phyloP scores from a whole-genome alignment of 345 rosid genomes.

The Iberis pinnata region DNA sequence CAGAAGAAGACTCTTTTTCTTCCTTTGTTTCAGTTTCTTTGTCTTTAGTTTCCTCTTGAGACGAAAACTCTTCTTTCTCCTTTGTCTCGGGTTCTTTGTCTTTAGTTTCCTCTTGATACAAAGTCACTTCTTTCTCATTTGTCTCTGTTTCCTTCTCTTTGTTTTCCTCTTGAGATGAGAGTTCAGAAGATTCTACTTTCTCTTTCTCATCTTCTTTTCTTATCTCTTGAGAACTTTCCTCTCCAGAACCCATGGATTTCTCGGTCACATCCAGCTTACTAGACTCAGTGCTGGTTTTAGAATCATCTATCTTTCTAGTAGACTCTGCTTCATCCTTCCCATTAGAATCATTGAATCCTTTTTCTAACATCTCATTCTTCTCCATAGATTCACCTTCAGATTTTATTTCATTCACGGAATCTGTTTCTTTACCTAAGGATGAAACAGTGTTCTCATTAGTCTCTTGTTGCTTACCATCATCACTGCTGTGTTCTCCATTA shows the following conservation, averaged over 20 bases:
- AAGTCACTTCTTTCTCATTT: slow-evolving; percentile 27
- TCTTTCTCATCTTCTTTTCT: neutral
- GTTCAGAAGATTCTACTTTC: too few relatives aligned
- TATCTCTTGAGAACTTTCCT: neutral
- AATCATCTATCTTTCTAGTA: slow-evolving; percentile 6
- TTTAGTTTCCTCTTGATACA: neutral
- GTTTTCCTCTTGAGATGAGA: too few relatives aligned
- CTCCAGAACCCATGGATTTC: slow-evolving; percentile 12
- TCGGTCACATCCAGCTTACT: too few relatives aligned
- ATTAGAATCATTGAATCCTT: slow-evolving; percentile 30
- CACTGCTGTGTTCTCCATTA: too few relatives aligned
- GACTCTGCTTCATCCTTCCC: slow-evolving; percentile 4
- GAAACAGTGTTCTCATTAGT: slow-evolving; percentile 24
- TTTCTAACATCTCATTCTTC: slow-evolving; percentile 32
- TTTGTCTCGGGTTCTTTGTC: neutral
- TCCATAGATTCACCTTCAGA: slow-evolving; percentile 33
- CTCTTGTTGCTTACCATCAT: slow-evolving; percentile 27
- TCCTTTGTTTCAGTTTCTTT: slow-evolving; percentile 23
- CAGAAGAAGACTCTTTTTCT: slow-evolving; percentile 11
- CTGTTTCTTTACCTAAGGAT: neutral
- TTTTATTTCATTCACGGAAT: slow-evolving; percentile 15
- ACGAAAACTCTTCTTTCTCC: slow-evolving; percentile 12
- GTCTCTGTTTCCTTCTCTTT: slow-evolving; percentile 6
- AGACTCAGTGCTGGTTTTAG: neutral
- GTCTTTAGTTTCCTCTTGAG: neutral